Conservation (phyloP, 2,329 filamentous ascomycete species). For the Graphium sp. region DNA sequence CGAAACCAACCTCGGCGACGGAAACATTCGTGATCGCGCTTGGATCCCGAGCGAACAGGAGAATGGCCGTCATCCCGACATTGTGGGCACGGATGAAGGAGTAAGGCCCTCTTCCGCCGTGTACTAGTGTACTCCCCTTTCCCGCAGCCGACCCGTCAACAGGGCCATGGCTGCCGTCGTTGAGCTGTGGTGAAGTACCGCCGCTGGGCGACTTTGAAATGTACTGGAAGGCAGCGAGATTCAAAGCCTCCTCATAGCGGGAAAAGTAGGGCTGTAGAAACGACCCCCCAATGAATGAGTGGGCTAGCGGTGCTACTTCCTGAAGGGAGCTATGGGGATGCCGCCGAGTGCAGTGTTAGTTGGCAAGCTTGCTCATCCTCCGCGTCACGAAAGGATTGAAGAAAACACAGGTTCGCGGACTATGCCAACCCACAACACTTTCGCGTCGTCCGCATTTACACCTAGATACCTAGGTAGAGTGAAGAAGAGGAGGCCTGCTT, state of each 20-base stretch:
- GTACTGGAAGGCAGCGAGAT: conserved; percentile 40
- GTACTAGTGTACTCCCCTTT: conserved; percentile 6
- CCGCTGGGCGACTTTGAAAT: conserved; percentile 6
- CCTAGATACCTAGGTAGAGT: too few relatives aligned
- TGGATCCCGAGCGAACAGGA: conserved; percentile 62
- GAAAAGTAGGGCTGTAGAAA: conserved; percentile 63
- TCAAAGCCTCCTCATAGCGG: conserved; percentile 53
- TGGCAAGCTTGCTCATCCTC: too few relatives aligned
- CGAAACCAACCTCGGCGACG: conserved; percentile 71
- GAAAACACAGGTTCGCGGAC: too few relatives aligned
- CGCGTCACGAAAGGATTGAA: too few relatives aligned
- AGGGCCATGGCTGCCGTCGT: conserved; percentile 8
- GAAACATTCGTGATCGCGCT: conserved; percentile 47
- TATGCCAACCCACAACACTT: too few relatives aligned
- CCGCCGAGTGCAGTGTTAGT: too few relatives aligned
- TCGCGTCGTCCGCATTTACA: too few relatives aligned
- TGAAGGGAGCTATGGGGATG: conserved; percentile 66
- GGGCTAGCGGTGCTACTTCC: conserved; percentile 72
- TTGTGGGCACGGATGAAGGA: conserved; percentile 55
- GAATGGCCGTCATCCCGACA: conserved; percentile 76
- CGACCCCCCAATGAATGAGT: conserved; percentile 72
- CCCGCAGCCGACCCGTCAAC: conserved; percentile 6
- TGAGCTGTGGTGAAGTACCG: conserved; percentile 8
- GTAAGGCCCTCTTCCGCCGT: conserved; percentile 39
- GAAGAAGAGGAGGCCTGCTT: too few relatives aligned